These are phyloP conservation scores for Parastagonospora nodorum DNA, from an alignment of 2,329 filamentous ascomycete species.

Conservation along the genomic window DNA sequence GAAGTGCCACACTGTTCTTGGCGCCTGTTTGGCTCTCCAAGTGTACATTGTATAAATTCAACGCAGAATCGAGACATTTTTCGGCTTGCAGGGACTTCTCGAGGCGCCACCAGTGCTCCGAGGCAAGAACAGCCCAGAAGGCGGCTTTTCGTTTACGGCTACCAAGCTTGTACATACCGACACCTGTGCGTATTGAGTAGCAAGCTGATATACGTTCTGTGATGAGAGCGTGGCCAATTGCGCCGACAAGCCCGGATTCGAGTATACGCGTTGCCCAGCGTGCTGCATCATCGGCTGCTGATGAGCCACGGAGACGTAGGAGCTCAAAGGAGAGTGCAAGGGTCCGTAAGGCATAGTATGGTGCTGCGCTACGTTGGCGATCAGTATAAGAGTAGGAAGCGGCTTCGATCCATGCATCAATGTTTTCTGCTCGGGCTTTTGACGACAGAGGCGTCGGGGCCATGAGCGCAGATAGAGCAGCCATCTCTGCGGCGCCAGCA, in stretches of 20 bases:
- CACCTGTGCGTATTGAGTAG: slow-evolving; percentile 74
- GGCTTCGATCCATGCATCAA: slow-evolving; percentile 87
- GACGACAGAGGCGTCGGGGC: slow-evolving; percentile 72
- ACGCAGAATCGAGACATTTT: slow-evolving; percentile 73
- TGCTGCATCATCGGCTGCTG: slow-evolving; percentile 83
- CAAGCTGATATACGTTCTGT: slow-evolving; percentile 86
- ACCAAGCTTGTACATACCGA: slow-evolving; percentile 71
- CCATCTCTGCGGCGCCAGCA: slow-evolving; percentile 94
- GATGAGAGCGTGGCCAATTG: slow-evolving; percentile 78
- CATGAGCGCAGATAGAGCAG: slow-evolving; percentile 80
- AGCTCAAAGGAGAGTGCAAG: slow-evolving; percentile 80
- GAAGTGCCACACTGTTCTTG: slow-evolving; percentile 31
- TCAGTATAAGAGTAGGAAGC: slow-evolving; percentile 92
- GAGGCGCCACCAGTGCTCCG: slow-evolving; percentile 81
- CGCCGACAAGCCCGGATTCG: slow-evolving; percentile 72
- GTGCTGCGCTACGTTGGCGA: slow-evolving; percentile 68
- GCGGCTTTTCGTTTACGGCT: slow-evolving; percentile 81
- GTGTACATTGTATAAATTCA: slow-evolving; percentile 56
- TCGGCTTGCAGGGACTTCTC: slow-evolving; percentile 79
- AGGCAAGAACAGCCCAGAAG: slow-evolving; percentile 82
- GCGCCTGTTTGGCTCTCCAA: slow-evolving; percentile 21
- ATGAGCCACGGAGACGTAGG: slow-evolving; percentile 77
- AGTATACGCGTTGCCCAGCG: slow-evolving; percentile 82
- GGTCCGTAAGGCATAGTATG: slow-evolving; percentile 80
- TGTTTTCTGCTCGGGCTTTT: slow-evolving; percentile 77